Evolutionary conservation across 345 rosid genomes (phyloP).

Genomic region (Aquilaria yunnanensis): DNA sequence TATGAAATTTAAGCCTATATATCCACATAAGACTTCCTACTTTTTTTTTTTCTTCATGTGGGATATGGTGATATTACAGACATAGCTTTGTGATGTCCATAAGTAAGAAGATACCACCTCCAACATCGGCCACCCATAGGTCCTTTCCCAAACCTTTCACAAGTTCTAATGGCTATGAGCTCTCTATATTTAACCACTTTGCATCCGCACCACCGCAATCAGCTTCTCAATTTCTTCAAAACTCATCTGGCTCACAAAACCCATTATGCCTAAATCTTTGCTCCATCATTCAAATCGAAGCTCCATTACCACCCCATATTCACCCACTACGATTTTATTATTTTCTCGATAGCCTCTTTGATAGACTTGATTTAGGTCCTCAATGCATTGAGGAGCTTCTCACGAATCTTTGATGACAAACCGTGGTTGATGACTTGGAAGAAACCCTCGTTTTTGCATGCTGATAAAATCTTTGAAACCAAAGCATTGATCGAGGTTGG

Average conservation of each 20-base stretch:
- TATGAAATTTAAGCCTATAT: too few species aligned
- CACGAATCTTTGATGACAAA: slow-evolving; percentile 39
- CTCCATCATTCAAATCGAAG: slow-evolving; percentile 64
- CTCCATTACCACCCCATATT: slow-evolving; percentile 67
- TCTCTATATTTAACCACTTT: slow-evolving; percentile 40
- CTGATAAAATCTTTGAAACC: slow-evolving; percentile 38
- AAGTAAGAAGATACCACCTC: slow-evolving; percentile 18
- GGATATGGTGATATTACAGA: too few species aligned
- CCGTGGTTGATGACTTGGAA: slow-evolving; percentile 89
- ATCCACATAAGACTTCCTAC: too few species aligned
- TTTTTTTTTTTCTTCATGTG: too few species aligned
- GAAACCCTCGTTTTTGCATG: slow-evolving; percentile 78
- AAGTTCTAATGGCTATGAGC: slow-evolving; percentile 42
- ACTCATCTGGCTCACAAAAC: slow-evolving; percentile 42
- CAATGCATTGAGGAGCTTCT: slow-evolving; percentile 19
- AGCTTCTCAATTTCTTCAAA: slow-evolving; percentile 47
- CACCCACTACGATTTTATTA: slow-evolving; percentile 68
- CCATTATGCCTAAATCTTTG: slow-evolving; percentile 44
- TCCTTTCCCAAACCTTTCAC: slow-evolving; percentile 40
- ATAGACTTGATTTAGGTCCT: slow-evolving; percentile 41
- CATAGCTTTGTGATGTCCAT: too few species aligned
- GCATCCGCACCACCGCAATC: slow-evolving; percentile 28
- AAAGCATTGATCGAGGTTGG: slow-evolving; percentile 16
- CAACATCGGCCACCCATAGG: slow-evolving; percentile 19
- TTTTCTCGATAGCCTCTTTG: slow-evolving; percentile 71